phyloP scores from a whole-genome alignment of 164 flowering plant species.

The Sedum album region DNA sequence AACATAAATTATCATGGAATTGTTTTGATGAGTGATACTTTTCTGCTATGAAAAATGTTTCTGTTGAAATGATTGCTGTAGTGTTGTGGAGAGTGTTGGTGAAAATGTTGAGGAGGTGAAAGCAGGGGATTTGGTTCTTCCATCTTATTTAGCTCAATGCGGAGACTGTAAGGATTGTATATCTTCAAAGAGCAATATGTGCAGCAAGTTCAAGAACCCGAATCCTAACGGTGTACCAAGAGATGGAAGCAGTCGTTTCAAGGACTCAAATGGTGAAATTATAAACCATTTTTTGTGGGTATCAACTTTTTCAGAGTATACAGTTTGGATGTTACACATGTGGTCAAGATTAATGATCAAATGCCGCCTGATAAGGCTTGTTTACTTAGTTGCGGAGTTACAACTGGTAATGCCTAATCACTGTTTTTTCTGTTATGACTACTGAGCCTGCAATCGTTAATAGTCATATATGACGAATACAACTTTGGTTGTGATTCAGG shows the following conservation, averaged over 20 bases:
- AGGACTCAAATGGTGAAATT: slow-evolving; percentile 27
- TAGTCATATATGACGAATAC: neutral
- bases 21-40: neutral
- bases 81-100: slow-evolving; percentile 66
- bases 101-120: slow-evolving; percentile 43
- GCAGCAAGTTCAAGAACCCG: slow-evolving; percentile 20
- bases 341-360: slow-evolving; percentile 28
- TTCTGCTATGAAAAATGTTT: neutral
- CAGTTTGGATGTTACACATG: slow-evolving; percentile 45
- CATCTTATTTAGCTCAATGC: slow-evolving; percentile 42
- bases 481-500: slow-evolving; percentile 22
- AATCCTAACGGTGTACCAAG: slow-evolving; percentile 28
- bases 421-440: neutral
- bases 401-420: slow-evolving; percentile 33
- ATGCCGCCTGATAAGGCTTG: slow-evolving; percentile 48
- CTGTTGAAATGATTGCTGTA: slow-evolving; percentile 7
- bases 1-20: too few species aligned
- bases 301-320: slow-evolving; percentile 55
- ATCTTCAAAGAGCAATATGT: slow-evolving; percentile 41
- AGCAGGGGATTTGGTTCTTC: slow-evolving; percentile 55
- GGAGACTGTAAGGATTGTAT: slow-evolving; percentile 50
- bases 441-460: neutral
- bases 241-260: slow-evolving; percentile 42
- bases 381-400: slow-evolving; percentile 58
- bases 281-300: slow-evolving; percentile 34